phyloP scores from a whole-genome alignment of 768 basidiomycete species.

The Tephrocybe sp. region DNA sequence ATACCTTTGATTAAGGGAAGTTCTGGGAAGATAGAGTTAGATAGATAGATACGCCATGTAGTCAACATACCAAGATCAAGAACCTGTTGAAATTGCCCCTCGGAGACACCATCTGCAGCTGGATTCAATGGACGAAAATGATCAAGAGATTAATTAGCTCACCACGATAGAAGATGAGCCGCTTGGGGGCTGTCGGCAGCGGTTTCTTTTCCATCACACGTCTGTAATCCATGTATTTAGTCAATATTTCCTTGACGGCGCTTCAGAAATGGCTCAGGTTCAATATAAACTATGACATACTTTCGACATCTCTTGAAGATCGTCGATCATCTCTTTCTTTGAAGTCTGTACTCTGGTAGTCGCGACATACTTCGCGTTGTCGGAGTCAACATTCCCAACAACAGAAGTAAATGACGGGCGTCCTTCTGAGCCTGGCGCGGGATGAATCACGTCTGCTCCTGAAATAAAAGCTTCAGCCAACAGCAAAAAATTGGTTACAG shows the following conservation, averaged over 20 bases:
- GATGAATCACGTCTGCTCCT: constrained; percentile 83
- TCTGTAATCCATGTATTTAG: constrained; percentile 56
- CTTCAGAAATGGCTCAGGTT: background rate
- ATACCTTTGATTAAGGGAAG: too few species aligned
- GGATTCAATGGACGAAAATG: constrained; percentile 19
- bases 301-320: constrained; percentile 61
- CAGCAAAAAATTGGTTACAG: background rate
- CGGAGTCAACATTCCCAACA: constrained; percentile 72
- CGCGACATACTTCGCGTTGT: constrained; percentile 63
- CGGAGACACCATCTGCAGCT: constrained; percentile 48
- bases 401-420: constrained; percentile 77
- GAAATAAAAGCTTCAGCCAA: too few species aligned
- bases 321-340: constrained; percentile 69
- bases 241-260: constrained; percentile 45
- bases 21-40: too few species aligned
- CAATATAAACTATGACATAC: constrained; percentile 29
- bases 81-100: constrained; percentile 48
- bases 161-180: constrained; percentile 77
- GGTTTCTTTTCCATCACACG: constrained; percentile 42
- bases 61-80: constrained; percentile 51
- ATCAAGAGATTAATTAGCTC: constrained; percentile 12
- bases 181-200: constrained; percentile 35
- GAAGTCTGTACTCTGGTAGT: constrained; percentile 58
- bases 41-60: too few species aligned
- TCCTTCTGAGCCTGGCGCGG: constrained; percentile 69